Percentiles rank a stretch among this genome's conserved stretches.
phyloP scores from a whole-genome alignment of 2,329 filamentous ascomycete species.

The Arthrobotrys musiformis region DNA sequence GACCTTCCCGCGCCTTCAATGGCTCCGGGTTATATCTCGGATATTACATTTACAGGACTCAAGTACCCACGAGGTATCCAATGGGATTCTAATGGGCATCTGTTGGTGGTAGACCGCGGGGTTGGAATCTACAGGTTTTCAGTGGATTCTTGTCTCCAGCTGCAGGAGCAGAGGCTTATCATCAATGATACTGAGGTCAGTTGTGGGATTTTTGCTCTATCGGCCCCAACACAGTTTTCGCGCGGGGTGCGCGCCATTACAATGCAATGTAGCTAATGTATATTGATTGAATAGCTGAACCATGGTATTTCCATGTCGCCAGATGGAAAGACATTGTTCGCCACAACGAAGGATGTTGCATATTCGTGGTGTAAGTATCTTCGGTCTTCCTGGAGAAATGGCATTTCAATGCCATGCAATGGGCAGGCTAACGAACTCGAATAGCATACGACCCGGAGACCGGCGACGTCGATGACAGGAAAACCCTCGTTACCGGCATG shows the following conservation, averaged over 20 bases:
- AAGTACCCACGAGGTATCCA: slow-evolving; percentile 50
- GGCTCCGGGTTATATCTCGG: slow-evolving; percentile 48
- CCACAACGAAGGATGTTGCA: slow-evolving; percentile 42
- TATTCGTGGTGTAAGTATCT: slow-evolving; percentile 48
- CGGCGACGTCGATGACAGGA: slow-evolving; percentile 38
- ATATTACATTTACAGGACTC: slow-evolving; percentile 27
- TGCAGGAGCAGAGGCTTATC: slow-evolving; percentile 52
- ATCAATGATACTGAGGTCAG: slow-evolving; percentile 44
- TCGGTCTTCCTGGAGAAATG: background rate
- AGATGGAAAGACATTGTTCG: slow-evolving; percentile 50
- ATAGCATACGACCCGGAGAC: slow-evolving; percentile 44
- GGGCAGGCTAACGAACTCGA: background rate
- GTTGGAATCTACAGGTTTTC: slow-evolving; percentile 44
- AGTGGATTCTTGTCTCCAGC: slow-evolving; percentile 42
- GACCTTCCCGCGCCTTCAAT: slow-evolving; percentile 49
- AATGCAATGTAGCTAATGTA: background rate
- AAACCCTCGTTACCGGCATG: slow-evolving; percentile 48
- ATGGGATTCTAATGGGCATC: slow-evolving; percentile 43
- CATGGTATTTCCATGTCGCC: slow-evolving; percentile 51
- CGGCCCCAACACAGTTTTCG: slow-evolving; percentile 34
- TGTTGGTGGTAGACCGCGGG: slow-evolving; percentile 48
- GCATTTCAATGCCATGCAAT: background rate
- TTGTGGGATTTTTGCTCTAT: slow-evolving; percentile 18
- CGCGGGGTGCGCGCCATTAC: background rate
- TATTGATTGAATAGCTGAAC: slow-evolving; percentile 31